These are phyloP conservation scores for Alternaria rosae DNA, from an alignment of 2,329 filamentous ascomycete species.

Conservation along the genomic window DNA sequence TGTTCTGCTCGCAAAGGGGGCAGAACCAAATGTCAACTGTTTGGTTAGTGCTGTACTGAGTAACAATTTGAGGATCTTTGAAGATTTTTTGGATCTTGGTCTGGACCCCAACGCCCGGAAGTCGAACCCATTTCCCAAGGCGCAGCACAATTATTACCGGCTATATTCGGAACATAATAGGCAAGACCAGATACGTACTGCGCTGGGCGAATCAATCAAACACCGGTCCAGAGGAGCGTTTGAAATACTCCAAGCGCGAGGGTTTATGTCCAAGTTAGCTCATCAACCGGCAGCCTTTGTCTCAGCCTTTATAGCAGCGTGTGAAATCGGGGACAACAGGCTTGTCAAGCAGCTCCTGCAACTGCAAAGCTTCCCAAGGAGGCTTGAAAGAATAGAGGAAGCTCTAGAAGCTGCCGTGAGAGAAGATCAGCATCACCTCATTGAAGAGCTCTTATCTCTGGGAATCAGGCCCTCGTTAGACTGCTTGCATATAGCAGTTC, in stretches of 20 bases:
- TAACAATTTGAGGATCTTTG: neutral
- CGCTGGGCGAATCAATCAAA: neutral
- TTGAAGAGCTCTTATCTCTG: neutral
- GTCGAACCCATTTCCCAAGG: too few relatives aligned
- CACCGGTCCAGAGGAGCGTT: neutral
- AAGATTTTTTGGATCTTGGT: neutral
- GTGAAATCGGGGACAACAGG: neutral
- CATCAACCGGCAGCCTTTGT: neutral
- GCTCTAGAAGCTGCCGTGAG: neutral
- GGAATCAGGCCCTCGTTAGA: neutral
- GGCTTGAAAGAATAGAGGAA: fast-evolving
- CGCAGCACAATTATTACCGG: too few relatives aligned
- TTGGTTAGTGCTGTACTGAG: neutral
- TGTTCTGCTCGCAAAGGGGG: neutral
- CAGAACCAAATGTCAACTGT: neutral
- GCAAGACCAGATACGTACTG: too few relatives aligned
- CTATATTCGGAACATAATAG: too few relatives aligned
- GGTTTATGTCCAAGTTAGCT: neutral
- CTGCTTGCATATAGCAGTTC: neutral
- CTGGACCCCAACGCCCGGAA: neutral
- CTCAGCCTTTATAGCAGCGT: neutral
- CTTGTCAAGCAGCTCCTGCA: neutral
- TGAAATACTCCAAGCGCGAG: neutral
- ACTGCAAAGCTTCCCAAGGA: neutral
- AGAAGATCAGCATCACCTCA: neutral